These are phyloP conservation scores for Xylariaceae sp. DNA, from an alignment of 2,329 filamentous ascomycete genomes.

Conservation along the genomic window DNA sequence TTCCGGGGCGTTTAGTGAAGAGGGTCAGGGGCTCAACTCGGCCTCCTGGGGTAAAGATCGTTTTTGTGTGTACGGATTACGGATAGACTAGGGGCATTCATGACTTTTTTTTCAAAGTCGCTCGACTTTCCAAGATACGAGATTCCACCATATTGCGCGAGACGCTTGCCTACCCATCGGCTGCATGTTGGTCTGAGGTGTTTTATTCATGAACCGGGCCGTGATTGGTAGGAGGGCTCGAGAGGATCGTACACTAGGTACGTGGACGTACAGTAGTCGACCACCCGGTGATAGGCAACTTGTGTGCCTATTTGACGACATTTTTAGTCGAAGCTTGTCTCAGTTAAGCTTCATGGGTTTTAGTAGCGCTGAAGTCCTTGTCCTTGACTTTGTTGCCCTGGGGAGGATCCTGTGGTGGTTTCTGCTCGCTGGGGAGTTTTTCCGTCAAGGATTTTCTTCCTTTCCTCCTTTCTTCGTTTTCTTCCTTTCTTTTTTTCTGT, in stretches of 20 bases:
- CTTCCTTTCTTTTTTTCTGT: too few species aligned
- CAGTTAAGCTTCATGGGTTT: not conserved
- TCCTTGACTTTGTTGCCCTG: not conserved
- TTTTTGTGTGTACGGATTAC: not conserved
- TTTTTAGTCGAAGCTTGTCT: not conserved
- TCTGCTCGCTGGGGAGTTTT: too few species aligned
- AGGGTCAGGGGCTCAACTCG: not conserved
- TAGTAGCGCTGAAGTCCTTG: not conserved
- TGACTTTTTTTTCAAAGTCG: not conserved
- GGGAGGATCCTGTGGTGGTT: too few species aligned
- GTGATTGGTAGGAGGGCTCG: not conserved
- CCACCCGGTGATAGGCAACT: not conserved
- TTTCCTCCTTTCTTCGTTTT: too few species aligned
- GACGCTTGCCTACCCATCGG: not conserved
- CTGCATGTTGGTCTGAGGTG: not conserved
- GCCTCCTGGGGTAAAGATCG: not conserved
- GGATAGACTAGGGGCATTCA: too few species aligned
- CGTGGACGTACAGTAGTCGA: not conserved
- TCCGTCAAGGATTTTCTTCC: too few species aligned
- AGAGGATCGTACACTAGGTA: not conserved
- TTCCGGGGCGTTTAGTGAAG: conserved; percentile 6
- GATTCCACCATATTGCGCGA: not conserved
- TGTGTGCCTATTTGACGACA: not conserved
- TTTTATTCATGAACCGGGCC: not conserved
- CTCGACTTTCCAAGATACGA: not conserved